Evolutionary conservation across 805 yeast genomes (phyloP), one percentile per base, ranked within the genome.

Genomic region (Yarrowia phangngaensis): DNA sequence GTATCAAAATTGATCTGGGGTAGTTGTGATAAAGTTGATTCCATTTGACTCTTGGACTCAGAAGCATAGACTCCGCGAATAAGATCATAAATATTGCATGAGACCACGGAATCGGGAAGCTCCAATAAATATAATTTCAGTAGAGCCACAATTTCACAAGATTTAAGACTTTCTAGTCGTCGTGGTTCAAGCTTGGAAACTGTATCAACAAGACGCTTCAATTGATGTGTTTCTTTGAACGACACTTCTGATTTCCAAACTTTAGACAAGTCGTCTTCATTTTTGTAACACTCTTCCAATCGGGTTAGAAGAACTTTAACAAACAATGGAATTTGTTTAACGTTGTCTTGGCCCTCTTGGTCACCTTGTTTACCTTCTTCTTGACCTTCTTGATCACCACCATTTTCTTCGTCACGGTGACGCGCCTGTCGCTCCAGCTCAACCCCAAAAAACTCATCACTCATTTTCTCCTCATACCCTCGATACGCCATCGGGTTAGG

Each of bases 371-470:
- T n/a, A n/a, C n/a, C n/a, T n/a, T n/a, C n/a, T n/a, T n/a, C n/a
- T n/a, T n/a, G n/a, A n/a, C n/a, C n/a, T n/a, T 14, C 6, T n/a
- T 13, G 11, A 3, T 30, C 22, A 7, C 13, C 36, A 64, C 14
- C 11, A 7, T 29, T 14, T 8, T 12, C 17, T 11, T 16, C 5
- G 11, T 45, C 30, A 7, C n/a, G 28, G 9, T 16, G 9, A 8
- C 19, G 26, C 30, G 48, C 40, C 33, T 50, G 50, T 17, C 41
- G 34, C 46, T 45, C 36, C 26, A 86, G 64, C 52, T 80, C 88
- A 31, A 83, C 84, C 8, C 95, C 95, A 68, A 85, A 86, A 6
- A 83, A 80, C 64, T 85, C 92, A 30, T 77, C 69, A 28, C 60
- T 58, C 50, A 75, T 73, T 7, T 80, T 73, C 53, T 76, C 75